Base-by-base conservation (phyloP, 768 basidiomycete genomes). In the Psilocybe sp. region DNA sequence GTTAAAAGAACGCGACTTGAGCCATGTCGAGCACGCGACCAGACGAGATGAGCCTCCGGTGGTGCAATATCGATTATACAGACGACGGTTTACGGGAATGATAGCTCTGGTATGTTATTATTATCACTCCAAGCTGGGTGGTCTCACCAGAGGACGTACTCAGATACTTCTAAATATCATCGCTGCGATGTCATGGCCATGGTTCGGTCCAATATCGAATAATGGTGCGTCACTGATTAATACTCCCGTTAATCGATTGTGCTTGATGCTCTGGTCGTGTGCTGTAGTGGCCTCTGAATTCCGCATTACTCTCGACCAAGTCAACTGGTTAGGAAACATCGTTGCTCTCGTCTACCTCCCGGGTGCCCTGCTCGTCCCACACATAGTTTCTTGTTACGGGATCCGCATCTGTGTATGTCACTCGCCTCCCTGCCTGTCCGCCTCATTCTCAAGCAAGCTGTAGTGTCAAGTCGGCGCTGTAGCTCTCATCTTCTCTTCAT, bases 131-230 rank as follows among this genome's bases (percentile, higher is more conserved):
- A 11, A 20, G 16, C 54, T 36, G 36, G n/a, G 36, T 16, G 12
- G 28, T 40, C 16, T 19, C 2, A 41, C 23, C 15, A 34, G 13
- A 44, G 14, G 32, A 20, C 36, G 8, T 19, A 28, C 15, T 8
- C 38, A 89, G 88, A 71, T 85, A 9, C 28, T 85, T 28, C 67
- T 92, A 31, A 86, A 82, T 47, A 62, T 85, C 36, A 75, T 82
- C 10, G 70, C 76, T 2, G 88, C 79, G 5, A 81, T 88, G 84
- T 68, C 77, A 6, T 83, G 82, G 79, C 77, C 86, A 3, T 93
- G 89, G 89, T 93, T 92, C 59, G 89, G 90, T 3, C 87, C 91
- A 3, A 92, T 94, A 47, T 72, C 90, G 0, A 82, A 81, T 37
- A 64, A 83, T 57, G 73, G 89, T 90, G 42, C 38, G 73, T 53